Conservation (phyloP, 345 rosid species). For the Abelmoschus esculentus region DNA sequence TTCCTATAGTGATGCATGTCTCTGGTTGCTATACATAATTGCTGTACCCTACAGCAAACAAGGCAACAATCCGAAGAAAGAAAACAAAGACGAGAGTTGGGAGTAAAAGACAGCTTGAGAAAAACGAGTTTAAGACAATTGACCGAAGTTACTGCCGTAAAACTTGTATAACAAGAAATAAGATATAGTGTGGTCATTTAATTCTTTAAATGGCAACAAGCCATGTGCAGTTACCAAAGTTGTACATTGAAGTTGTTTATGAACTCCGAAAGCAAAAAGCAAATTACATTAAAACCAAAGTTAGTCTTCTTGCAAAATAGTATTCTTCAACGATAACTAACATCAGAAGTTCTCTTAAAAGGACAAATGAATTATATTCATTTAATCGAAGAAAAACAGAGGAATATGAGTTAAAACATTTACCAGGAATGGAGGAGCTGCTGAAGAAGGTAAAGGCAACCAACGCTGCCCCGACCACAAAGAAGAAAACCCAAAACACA, state of each 20-base stretch:
- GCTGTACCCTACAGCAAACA: background rate
- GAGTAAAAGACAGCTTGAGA: background rate
- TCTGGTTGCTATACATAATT: background rate
- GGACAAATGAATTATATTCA: background rate
- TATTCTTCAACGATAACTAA: background rate
- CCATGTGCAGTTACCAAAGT: background rate
- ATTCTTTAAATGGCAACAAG: background rate
- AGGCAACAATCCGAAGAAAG: background rate
- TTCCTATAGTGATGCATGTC: background rate
- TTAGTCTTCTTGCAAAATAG: background rate
- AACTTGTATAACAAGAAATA: background rate
- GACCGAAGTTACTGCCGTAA: too few species aligned
- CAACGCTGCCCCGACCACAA: slow-evolving; percentile 25
- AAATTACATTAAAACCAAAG: background rate
- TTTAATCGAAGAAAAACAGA: background rate
- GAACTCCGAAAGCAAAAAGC: background rate
- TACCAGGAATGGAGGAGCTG: slow-evolving; percentile 23
- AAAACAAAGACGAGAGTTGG: background rate
- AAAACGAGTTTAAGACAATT: background rate
- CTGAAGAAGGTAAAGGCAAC: slow-evolving; percentile 16
- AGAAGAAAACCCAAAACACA: slow-evolving; percentile 25
- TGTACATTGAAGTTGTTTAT: background rate
- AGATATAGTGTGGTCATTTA: background rate
- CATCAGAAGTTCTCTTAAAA: background rate
- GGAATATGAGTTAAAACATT: background rate